These are phyloP conservation scores for Taxawa tesnikishii DNA, from an alignment of 2,329 filamentous ascomycete species.

Conservation along the genomic window DNA sequence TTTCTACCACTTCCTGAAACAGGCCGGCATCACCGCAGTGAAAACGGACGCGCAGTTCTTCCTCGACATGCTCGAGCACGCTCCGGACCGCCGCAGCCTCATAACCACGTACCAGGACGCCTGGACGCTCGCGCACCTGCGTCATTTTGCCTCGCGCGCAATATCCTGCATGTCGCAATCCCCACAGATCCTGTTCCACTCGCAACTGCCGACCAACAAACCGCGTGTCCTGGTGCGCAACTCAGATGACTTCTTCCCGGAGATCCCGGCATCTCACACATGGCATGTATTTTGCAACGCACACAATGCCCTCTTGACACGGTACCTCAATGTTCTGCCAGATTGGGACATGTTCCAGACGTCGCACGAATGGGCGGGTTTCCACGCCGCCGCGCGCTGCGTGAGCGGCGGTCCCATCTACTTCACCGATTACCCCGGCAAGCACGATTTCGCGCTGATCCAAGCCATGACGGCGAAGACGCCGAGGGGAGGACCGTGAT, in stretches of 20 bases:
- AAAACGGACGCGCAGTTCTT: slow-evolving; percentile 93
- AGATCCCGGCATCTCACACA: slow-evolving; percentile 65
- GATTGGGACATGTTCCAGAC: slow-evolving; percentile 74
- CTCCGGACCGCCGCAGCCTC: slow-evolving; percentile 58
- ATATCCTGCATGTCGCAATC: slow-evolving; percentile 94
- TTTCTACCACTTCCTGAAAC: slow-evolving; percentile 73
- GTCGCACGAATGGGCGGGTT: slow-evolving; percentile 56
- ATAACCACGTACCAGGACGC: slow-evolving; percentile 71
- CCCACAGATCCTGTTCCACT: slow-evolving; percentile 76
- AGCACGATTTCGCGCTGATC: slow-evolving; percentile 66
- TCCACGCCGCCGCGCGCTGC: slow-evolving; percentile 83
- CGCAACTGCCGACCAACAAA: slow-evolving; percentile 64
- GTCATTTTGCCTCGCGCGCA: slow-evolving; percentile 62
- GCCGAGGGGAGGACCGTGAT: slow-evolving; percentile 67
- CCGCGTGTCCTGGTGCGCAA: slow-evolving; percentile 69
- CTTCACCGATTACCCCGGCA: slow-evolving; percentile 78
- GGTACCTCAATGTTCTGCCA: slow-evolving; percentile 75
- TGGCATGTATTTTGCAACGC: slow-evolving; percentile 97
- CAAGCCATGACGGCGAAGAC: slow-evolving; percentile 69
- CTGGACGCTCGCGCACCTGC: slow-evolving; percentile 67
- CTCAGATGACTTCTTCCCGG: slow-evolving; percentile 85
- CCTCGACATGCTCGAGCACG: slow-evolving; percentile 60
- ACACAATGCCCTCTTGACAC: slow-evolving; percentile 71
- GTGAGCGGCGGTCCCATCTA: slow-evolving; percentile 87
- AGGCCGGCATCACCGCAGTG: slow-evolving; percentile 67